Evolutionary conservation across 1,139 yeast species (phyloP).

Genomic region (Pichia sp.): DNA sequence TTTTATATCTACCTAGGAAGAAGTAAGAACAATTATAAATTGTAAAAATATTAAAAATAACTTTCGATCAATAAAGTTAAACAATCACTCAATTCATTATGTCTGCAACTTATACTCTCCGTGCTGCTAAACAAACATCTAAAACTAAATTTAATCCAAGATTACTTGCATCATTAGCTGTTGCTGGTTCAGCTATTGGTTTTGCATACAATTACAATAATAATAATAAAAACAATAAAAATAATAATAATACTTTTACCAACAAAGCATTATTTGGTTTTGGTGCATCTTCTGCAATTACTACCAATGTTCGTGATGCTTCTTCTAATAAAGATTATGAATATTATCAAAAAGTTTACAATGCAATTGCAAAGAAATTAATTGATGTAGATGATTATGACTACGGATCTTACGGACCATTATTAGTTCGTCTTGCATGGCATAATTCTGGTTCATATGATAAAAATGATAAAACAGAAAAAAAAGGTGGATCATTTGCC

Average conservation of each 20-base stretch:
- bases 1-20: too few relatives aligned
- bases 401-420: constrained; percentile 64
- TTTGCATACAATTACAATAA: constrained; percentile 14
- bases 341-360: constrained; percentile 74
- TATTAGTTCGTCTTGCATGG: constrained; percentile 63
- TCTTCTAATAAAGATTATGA: constrained; percentile 31
- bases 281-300: constrained; percentile 18
- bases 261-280: constrained; percentile 22
- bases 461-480: constrained; percentile 39
- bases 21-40: too few relatives aligned
- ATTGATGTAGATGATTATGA: constrained; percentile 72
- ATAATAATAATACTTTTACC: constrained; percentile 2
- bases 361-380: constrained; percentile 69
- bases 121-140: background rate
- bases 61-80: background rate
- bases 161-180: constrained; percentile 11
- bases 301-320: constrained; percentile 26
- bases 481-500: constrained; percentile 71
- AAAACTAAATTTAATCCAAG: constrained; percentile 1
- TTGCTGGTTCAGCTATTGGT: constrained; percentile 20
- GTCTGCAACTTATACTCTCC: constrained; percentile 5
- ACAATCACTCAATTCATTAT: background rate
- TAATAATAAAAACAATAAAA: constrained; percentile 9
- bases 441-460: constrained; percentile 67
- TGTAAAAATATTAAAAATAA: too few relatives aligned